A percentile compares a stretch with the other conserved stretches of the same genome.
phyloP scores from a whole-genome alignment of 208 protist species.

The Leishmania amazonensis region DNA sequence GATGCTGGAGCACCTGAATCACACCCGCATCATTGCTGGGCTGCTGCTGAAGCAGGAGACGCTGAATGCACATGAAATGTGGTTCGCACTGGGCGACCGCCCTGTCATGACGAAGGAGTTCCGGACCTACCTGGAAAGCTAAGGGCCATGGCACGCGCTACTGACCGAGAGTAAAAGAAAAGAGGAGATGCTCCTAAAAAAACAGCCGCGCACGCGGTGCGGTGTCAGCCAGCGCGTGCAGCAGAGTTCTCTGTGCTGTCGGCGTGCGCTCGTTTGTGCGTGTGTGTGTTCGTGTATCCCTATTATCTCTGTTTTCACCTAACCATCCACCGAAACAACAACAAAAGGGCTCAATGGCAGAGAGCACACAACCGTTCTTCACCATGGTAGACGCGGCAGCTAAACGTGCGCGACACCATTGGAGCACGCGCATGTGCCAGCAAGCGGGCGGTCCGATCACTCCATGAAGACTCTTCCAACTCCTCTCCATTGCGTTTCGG shows the following conservation, averaged over 20 bases:
- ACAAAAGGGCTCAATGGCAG: not conserved
- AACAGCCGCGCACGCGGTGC: too few relatives aligned
- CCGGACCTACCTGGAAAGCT: conserved; percentile 74
- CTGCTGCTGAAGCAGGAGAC: conserved; percentile 85
- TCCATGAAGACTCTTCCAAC: too few relatives aligned
- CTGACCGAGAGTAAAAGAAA: not conserved
- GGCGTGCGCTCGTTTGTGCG: not conserved
- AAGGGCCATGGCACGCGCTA: conserved; percentile 11
- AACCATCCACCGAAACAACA: not conserved
- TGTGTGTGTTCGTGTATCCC: not conserved
- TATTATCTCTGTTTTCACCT: not conserved
- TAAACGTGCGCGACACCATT: not conserved
- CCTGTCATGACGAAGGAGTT: conserved; percentile 83
- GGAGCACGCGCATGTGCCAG: not conserved
- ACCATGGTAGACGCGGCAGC: not conserved
- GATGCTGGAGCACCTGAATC: conserved; percentile 53
- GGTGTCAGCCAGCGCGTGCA: too few relatives aligned
- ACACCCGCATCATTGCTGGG: conserved; percentile 72
- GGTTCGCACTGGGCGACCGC: conserved; percentile 67
- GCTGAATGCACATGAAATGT: conserved; percentile 82
- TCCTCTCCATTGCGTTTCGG: too few relatives aligned
- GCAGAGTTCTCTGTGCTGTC: too few relatives aligned
- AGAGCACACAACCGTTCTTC: not conserved
- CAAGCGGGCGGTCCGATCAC: too few relatives aligned
- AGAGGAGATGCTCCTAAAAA: conserved; percentile 1